A percentile compares a stretch with the other conserved stretches of the same genome.
Evolutionary conservation across 306 rosid genomes (phyloP).

Genomic region (Luffa aegyptiaca): DNA sequence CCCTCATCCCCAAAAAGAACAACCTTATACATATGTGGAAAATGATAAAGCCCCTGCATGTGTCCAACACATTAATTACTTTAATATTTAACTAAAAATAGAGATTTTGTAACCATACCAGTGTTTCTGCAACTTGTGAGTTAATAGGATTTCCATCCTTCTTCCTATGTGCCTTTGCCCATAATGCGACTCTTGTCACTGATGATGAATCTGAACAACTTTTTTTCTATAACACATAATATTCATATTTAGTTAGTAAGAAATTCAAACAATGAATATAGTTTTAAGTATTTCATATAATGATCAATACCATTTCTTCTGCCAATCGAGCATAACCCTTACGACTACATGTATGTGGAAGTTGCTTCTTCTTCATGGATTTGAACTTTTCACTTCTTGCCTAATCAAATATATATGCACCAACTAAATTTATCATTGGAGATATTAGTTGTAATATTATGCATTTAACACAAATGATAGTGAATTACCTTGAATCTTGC

Average conservation of each 20-base stretch:
- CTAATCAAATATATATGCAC: neutral
- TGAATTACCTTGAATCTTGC: neutral
- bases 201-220: too few species aligned
- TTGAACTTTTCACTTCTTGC: neutral
- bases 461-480: neutral
- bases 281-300: neutral
- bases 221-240: neutral
- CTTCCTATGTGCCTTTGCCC: neutral
- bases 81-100: neutral
- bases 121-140: neutral
- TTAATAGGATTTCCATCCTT: neutral
- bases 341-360: neutral
- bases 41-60: neutral
- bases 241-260: neutral
- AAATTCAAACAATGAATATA: neutral
- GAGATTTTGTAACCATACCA: neutral
- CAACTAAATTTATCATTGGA: neutral
- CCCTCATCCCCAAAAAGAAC: too few species aligned
- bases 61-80: neutral
- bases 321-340: neutral
- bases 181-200: too few species aligned
- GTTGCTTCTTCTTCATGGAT: neutral
- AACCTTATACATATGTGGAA: too few species aligned
- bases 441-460: neutral
- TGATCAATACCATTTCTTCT: neutral